phyloP scores from a whole-genome alignment of 805 yeast species.

The Kodamaea laetipori region DNA sequence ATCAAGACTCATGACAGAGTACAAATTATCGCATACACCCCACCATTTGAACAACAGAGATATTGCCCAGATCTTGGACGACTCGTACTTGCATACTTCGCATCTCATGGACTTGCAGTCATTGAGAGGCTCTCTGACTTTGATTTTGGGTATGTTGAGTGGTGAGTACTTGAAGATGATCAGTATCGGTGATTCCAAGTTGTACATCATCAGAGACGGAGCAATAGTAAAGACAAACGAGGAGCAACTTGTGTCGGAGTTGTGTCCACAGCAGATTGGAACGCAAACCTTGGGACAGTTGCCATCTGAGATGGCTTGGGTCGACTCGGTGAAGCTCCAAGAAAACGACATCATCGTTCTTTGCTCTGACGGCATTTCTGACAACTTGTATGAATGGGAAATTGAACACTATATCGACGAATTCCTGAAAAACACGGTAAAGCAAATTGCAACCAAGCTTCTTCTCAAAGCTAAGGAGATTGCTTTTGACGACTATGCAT shows the following conservation, averaged over 20 bases:
- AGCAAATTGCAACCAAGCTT: conserved; percentile 42
- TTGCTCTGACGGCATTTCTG: conserved; percentile 58
- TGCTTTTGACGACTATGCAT: conserved; percentile 55
- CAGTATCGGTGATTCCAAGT: conserved; percentile 55
- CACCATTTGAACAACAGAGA: conserved; percentile 44
- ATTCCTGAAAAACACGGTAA: conserved; percentile 34
- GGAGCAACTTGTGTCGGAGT: conserved; percentile 46
- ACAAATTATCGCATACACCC: conserved; percentile 41
- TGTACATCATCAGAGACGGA: conserved; percentile 51
- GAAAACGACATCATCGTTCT: conserved; percentile 47
- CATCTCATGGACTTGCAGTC: conserved; percentile 52
- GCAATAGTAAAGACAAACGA: conserved; percentile 44
- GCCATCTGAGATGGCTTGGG: conserved; percentile 53
- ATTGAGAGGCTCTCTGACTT: conserved; percentile 52
- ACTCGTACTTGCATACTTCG: conserved; percentile 49
- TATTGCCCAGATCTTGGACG: conserved; percentile 46
- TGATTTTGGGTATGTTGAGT: conserved; percentile 49
- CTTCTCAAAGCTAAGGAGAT: conserved; percentile 47
- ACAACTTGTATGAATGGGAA: conserved; percentile 53
- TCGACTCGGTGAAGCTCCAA: conserved; percentile 40
- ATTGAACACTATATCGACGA: conserved; percentile 40
- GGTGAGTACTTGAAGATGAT: conserved; percentile 49
- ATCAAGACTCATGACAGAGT: conserved; percentile 47
- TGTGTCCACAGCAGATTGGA: conserved; percentile 59
- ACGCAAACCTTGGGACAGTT: conserved; percentile 45